Evolutionary conservation across 2,329 filamentous ascomycete genomes (phyloP).

Genomic region (Penicillium sumatraense): DNA sequence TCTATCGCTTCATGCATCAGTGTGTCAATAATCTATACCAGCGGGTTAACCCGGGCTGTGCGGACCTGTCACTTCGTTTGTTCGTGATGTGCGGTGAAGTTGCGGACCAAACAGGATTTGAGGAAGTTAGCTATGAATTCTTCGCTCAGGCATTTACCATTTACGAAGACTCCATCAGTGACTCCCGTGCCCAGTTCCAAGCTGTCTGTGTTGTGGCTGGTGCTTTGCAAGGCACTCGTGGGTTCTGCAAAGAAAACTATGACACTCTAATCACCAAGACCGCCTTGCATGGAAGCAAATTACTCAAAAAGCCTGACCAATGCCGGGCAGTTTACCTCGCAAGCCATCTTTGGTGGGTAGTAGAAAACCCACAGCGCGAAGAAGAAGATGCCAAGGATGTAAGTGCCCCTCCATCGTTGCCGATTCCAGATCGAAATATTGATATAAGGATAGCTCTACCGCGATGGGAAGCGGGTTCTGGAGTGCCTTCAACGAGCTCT

Average conservation of each 20-base stretch:
- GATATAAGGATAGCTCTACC: constrained; percentile 73
- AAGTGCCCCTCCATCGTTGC: constrained; percentile 44
- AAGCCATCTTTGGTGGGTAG: constrained; percentile 97
- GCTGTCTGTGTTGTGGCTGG: constrained; percentile 93
- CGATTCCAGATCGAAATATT: constrained; percentile 15
- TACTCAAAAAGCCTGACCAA: constrained; percentile 97
- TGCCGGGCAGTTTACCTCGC: constrained; percentile 95
- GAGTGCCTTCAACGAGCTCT: constrained; percentile 95
- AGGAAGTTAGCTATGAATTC: constrained; percentile 97
- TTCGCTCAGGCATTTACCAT: constrained; percentile 98
- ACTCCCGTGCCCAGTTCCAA: constrained; percentile 96
- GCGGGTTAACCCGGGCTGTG: constrained; percentile 78
- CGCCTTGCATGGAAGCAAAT: constrained; percentile 92
- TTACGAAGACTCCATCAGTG: constrained; percentile 94
- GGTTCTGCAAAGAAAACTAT: constrained; percentile 97
- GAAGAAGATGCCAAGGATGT: constrained; percentile 83
- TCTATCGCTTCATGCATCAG: constrained; percentile 96
- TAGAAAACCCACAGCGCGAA: constrained; percentile 74
- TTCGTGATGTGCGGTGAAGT: constrained; percentile 93
- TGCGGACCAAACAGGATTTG: constrained; percentile 86
- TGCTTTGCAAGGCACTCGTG: constrained; percentile 82
- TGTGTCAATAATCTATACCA: constrained; percentile 85
- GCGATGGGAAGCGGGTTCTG: constrained; percentile 93
- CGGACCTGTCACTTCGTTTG: constrained; percentile 84
- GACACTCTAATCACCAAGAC: constrained; percentile 98